Evolutionary conservation across 2,329 filamentous ascomycete species (phyloP).

Genomic region (Blastomyces parvus): DNA sequence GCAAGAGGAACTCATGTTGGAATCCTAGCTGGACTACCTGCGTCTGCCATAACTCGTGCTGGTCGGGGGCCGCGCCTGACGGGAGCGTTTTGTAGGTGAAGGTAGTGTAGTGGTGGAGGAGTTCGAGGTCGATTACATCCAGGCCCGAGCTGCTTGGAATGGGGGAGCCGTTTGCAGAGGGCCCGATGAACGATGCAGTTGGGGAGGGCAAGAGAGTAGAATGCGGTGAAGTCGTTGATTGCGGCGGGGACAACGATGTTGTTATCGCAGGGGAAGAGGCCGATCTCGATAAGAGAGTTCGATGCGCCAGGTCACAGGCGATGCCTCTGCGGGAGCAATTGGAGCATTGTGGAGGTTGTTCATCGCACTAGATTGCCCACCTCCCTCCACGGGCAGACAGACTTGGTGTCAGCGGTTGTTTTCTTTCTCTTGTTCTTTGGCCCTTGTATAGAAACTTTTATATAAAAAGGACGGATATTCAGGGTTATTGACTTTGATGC

Average conservation of each 20-base stretch:
- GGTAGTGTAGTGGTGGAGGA: constrained; percentile 25
- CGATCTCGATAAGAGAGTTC: constrained; percentile 9
- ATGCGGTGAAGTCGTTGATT: background rate
- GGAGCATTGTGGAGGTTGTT: constrained; percentile 20
- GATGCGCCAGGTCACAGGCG: constrained; percentile 19
- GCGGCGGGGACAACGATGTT: constrained; percentile 1
- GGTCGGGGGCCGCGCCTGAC: constrained; percentile 17
- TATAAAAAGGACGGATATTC: background rate
- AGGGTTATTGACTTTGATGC: constrained; percentile 50
- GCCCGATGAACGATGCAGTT: background rate
- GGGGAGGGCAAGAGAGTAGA: background rate
- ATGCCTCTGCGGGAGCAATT: constrained; percentile 23
- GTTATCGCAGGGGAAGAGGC: constrained; percentile 8
- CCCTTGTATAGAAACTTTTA: no score
- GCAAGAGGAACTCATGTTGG: constrained; percentile 32
- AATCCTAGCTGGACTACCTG: constrained; percentile 26
- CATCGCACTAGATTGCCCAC: constrained; percentile 22
- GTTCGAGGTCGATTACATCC: constrained; percentile 24
- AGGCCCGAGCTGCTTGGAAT: constrained; percentile 19
- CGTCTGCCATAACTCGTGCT: constrained; percentile 24
- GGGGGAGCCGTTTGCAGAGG: constrained; percentile 12
- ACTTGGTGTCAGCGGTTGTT: background rate
- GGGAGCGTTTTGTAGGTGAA: constrained; percentile 21
- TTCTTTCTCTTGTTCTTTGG: background rate
- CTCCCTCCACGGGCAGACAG: constrained; percentile 13